Conservation (phyloP, 176 grass and related monocot species). For the Oryza glumipatula region DNA sequence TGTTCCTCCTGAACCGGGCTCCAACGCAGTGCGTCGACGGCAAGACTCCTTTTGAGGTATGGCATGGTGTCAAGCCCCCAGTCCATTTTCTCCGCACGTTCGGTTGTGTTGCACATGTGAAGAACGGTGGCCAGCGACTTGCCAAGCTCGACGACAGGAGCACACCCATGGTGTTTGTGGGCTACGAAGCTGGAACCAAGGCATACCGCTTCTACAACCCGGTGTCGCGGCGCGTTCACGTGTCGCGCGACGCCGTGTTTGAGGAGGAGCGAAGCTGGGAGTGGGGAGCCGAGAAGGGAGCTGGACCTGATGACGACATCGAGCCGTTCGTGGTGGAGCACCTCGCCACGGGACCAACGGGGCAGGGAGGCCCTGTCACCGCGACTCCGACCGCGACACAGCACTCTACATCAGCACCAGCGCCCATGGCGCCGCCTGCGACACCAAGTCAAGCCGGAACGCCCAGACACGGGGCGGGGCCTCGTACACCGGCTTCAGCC, state of each 20-base stretch:
- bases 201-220: neutral
- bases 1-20: neutral
- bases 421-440: no score
- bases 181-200: fast-evolving
- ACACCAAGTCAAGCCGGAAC: no score
- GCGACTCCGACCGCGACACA: no score
- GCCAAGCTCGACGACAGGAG: neutral
- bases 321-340: neutral
- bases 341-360: no score
- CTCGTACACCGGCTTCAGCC: no score
- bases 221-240: fast-evolving
- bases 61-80: no score
- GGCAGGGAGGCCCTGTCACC: no score
- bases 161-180: neutral
- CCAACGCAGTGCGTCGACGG: no score
- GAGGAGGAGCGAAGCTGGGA: fast-evolving
- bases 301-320: fast-evolving
- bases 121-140: fast-evolving
- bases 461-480: no score
- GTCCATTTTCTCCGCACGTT: no score
- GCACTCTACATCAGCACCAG: no score
- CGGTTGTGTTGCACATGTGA: neutral
- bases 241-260: neutral
- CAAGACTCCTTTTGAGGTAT: no score
- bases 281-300: neutral